Evolutionary conservation across 352 stramenopile genomes (phyloP).

Genomic region (Phytophthora ramorum): DNA sequence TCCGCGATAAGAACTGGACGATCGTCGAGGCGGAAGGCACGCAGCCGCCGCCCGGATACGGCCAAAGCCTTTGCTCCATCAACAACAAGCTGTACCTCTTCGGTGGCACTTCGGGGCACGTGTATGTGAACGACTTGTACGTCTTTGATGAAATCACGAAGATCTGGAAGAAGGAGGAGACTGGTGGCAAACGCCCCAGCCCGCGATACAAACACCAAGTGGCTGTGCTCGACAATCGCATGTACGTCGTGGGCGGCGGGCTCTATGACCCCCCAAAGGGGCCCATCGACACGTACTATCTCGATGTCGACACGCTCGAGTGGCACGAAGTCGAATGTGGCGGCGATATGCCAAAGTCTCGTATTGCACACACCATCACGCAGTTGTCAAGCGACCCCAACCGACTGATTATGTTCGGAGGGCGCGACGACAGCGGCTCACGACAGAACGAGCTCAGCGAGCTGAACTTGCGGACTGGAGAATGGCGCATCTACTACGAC

Average conservation of each 20-base stretch:
- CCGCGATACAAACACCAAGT: slow-evolving; percentile 89
- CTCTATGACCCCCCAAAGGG: slow-evolving; percentile 86
- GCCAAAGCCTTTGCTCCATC: slow-evolving; percentile 79
- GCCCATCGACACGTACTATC: slow-evolving; percentile 79
- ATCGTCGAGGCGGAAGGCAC: slow-evolving; percentile 74
- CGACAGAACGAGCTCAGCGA: slow-evolving; percentile 80
- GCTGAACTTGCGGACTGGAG: slow-evolving; percentile 62
- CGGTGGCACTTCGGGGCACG: slow-evolving; percentile 77
- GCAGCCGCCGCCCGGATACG: slow-evolving; percentile 76
- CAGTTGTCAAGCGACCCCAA: slow-evolving; percentile 54
- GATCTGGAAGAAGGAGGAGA: slow-evolving; percentile 78
- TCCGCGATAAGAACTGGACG: slow-evolving; percentile 82
- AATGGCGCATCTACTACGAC: slow-evolving; percentile 70
- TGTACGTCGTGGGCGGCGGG: slow-evolving; percentile 83
- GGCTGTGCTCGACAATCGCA: slow-evolving; percentile 65
- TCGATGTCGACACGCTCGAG: slow-evolving; percentile 76
- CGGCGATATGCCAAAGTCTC: slow-evolving; percentile 71
- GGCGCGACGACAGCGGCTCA: slow-evolving; percentile 71
- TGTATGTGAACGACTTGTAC: slow-evolving; percentile 89
- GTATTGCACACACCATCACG: slow-evolving; percentile 82
- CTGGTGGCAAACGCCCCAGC: slow-evolving; percentile 62
- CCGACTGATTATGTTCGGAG: slow-evolving; percentile 82
- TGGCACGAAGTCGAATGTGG: slow-evolving; percentile 71
- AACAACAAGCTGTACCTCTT: slow-evolving; percentile 87
- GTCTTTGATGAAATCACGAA: slow-evolving; percentile 80